Evolutionary conservation across 176 grass and related monocot genomes (phyloP), one percentile per base, ranked within the genome.

Genomic region (Phyllostachys edulis): DNA sequence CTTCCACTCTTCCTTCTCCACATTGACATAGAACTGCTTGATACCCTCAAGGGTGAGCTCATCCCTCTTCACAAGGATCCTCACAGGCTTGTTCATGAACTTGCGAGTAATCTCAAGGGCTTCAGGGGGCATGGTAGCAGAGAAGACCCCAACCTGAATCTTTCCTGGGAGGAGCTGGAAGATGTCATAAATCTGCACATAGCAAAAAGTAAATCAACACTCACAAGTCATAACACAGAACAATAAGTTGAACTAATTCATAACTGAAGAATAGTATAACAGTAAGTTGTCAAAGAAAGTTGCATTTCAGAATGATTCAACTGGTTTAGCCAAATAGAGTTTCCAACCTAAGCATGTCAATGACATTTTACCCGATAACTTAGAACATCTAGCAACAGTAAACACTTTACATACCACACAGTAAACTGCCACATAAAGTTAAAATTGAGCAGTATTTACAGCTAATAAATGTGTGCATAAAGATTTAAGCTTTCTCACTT

Each of bases 31-130:
- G 60, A 97, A 97, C 86, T 97, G 94, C 67, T 94, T 97, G 77
- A 97, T 97, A 92, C 94, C 94, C 83, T 97, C 94, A 55, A 97
- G 94, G 34, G 94, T 97, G 50, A 97, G 91, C 82, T 97, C 94
- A 69, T 97, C 94, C 73, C 94, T 92, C 89, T 97, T 97, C n/a
- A 97, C 94, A 60, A 97, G 94, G n/a, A 97, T 97, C 77, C 94
- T 86, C 26, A 97, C 94, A 11, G 94, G 94, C 6, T 94, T 97
- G 82, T 97, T 97, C 94, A 97, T 97, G 82, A 97, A 97, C 60
- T 97, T 97, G 37, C 94, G 91, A 60, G 94, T 97, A 13, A 97
- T 97, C 86, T 97, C 94, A 37, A 97, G 89, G 42, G 94, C 91
- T 69, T 97, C 94, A 18, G 94, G 94, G 4, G 94, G 94, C 94